Evolutionary conservation across 2,329 filamentous ascomycete species (phyloP), one percentile per base, ranked within the genome.

Genomic region (Daldinia sp.): DNA sequence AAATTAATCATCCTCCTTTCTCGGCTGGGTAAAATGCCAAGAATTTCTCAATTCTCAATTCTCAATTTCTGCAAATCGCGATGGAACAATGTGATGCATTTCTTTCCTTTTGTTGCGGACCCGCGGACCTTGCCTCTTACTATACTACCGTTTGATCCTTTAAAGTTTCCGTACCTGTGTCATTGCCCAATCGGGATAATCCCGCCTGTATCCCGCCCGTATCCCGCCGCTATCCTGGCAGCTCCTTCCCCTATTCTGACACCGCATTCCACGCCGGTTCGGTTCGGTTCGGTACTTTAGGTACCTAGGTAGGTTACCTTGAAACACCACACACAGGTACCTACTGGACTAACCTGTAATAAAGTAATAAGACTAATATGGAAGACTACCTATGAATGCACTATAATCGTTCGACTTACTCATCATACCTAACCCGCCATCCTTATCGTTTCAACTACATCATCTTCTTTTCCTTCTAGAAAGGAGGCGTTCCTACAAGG

Each of bases 1-100:
- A 51, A 66, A 69, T 71, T 69, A 69, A 71, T 71, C 66, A 71
- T 71, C 69, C 56, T 62, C 54, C 62, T 54, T 65, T 60, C 53
- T 66, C 65, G 62, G 65, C 39, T 69, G 58, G 72, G 28, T 72
- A 71, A 67, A 65, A 62, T 59, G 66, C 63, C 66, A 69, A 63
- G 66, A 57, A 51, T 60, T 23, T 23, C 20, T 65, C 42, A 41
- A 23, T 23, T 23, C 20, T 67, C 12, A 46, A 61, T 56, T 68
- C n/a, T n/a, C n/a, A n/a, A n/a, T n/a, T n/a, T n/a, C 68, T 68
- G 46, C 57, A 59, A 59, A 62, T 62, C 51, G 58, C 58, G 53
- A 69, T 63, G 67, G 63, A 69, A 67, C 63, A 51, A 39, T 68
- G 46, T 65, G 57, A 65, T 65, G 61, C 57, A 59, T 59, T 56